Percentiles rank a stretch among this genome's conserved stretches.
These are phyloP conservation scores for Coniochaeta sp. DNA, from an alignment of 2,329 filamentous ascomycete species.

Conservation along the genomic window DNA sequence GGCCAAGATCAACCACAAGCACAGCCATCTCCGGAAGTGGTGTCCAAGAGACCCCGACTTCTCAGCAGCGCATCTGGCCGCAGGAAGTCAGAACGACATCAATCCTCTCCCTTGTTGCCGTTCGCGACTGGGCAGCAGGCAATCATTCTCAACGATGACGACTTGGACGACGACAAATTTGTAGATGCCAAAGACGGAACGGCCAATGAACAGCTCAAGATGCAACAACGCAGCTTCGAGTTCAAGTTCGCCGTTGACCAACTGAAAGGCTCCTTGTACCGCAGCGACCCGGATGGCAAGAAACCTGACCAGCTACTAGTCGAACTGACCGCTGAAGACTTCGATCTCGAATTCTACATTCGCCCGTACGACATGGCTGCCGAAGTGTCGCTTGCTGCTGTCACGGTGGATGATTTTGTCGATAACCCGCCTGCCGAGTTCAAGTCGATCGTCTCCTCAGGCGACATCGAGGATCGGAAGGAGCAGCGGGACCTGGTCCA, in stretches of 20 bases:
- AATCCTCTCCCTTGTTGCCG: slow-evolving; percentile 57
- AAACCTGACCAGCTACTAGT: slow-evolving; percentile 77
- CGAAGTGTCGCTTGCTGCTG: slow-evolving; percentile 77
- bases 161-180: slow-evolving; percentile 54
- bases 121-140: slow-evolving; percentile 61
- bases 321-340: slow-evolving; percentile 84
- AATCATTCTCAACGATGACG: slow-evolving; percentile 72
- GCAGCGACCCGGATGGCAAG: slow-evolving; percentile 70
- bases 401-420: slow-evolving; percentile 92
- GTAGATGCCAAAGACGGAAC: slow-evolving; percentile 58
- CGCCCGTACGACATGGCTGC: slow-evolving; percentile 89
- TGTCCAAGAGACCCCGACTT: slow-evolving; percentile 35
- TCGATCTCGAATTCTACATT: slow-evolving; percentile 81
- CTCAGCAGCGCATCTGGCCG: slow-evolving; percentile 37
- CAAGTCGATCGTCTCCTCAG: slow-evolving; percentile 93
- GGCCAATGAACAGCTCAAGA: slow-evolving; percentile 52
- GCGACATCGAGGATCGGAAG: slow-evolving; percentile 62
- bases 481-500: slow-evolving; percentile 73
- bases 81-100: slow-evolving; percentile 43
- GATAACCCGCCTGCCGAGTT: slow-evolving; percentile 85
- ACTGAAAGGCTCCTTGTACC: slow-evolving; percentile 85
- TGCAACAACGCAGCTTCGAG: slow-evolving; percentile 88
- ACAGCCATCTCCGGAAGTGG: slow-evolving; percentile 6
- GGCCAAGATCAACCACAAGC: slow-evolving; percentile 34
- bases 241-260: slow-evolving; percentile 95